Conservation (phyloP, 257 asterid genomes). For the Coffea eugenioides region DNA sequence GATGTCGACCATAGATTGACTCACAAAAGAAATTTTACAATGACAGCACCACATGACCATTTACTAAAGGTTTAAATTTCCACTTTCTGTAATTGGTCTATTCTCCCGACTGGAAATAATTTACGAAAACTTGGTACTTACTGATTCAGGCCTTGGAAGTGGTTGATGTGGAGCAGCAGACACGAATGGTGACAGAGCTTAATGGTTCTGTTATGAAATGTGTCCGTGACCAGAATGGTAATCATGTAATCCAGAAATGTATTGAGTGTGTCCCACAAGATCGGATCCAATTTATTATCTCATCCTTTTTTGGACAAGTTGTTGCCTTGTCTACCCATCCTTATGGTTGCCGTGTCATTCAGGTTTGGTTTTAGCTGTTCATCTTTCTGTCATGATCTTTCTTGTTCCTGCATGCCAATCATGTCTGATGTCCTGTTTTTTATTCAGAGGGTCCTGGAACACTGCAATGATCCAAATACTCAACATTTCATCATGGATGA, state of each 20-base stretch:
- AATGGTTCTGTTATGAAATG: slow-evolving; percentile 88
- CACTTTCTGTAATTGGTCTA: not conserved
- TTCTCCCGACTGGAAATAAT: not conserved
- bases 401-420: not conserved
- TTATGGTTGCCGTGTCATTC: slow-evolving; percentile 92
- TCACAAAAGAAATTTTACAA: not conserved
- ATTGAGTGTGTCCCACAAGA: slow-evolving; percentile 78
- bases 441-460: slow-evolving; percentile 81
- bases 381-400: not conserved
- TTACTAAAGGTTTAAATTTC: not conserved
- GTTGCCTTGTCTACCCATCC: slow-evolving; percentile 80
- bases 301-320: slow-evolving; percentile 72
- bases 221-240: slow-evolving; percentile 86
- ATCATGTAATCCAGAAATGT: slow-evolving; percentile 91
- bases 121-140: not conserved
- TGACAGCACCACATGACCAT: not conserved
- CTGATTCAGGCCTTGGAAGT: slow-evolving; percentile 83
- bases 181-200: slow-evolving; percentile 72
- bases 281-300: slow-evolving; percentile 57
- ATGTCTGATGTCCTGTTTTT: not conserved
- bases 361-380: slow-evolving; percentile 47
- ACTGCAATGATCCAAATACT: slow-evolving; percentile 57
- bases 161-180: slow-evolving; percentile 61
- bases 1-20: not conserved
- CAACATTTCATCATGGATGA: slow-evolving; percentile 66